Evolutionary conservation across 768 basidiomycete species (phyloP), one percentile per base, ranked within the genome.

Genomic region (Strobilomyces echinocephalus): DNA sequence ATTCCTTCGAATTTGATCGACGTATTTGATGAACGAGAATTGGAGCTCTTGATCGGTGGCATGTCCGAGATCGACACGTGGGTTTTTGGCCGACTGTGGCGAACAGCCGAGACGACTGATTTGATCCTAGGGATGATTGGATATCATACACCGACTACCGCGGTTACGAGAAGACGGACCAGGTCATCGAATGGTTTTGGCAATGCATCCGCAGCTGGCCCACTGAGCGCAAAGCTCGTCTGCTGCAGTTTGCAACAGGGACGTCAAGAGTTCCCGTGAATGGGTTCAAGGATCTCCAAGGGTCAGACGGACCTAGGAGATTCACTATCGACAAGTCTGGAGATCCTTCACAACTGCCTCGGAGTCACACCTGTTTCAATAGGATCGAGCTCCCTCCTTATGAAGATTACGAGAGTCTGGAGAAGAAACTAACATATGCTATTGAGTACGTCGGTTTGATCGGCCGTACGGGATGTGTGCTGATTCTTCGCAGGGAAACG

Each of bases 251-350:
- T 70, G 88, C 90, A 6, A 94, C 91, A 2, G 87, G 87, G 18
- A 89, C 87, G 3, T 89, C 87, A n/a, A 76, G 87, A 56, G 81
- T 89, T 21, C 87, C 93, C 11, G 92, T 93, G 62, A 93, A 93
- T 64, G 94, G 93, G 1, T 95, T 95, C 78, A 94, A 94, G 65
- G 93, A 95, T 64, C 75, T 95, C 8, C 93, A 95, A 72, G 93
- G 93, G 9, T 90, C 88, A 0, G 93, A 97, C 69, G 93, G 93
- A 0, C 93, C 94, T 3, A 75, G 93, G 52, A 75, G 93, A 55
- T 97, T 97, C 68, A 97, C 94, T 11, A 94, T 97, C 55, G 93
- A 97, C 72, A 95, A 95, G 72, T 87, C 86, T 20, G 94, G 94
- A 5, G 93, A 95, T 66, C 87, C 91, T 11, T 82, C 80, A 14